Conservation (phyloP, 352 stramenopile species). For the Aphanomyces euteiches region DNA sequence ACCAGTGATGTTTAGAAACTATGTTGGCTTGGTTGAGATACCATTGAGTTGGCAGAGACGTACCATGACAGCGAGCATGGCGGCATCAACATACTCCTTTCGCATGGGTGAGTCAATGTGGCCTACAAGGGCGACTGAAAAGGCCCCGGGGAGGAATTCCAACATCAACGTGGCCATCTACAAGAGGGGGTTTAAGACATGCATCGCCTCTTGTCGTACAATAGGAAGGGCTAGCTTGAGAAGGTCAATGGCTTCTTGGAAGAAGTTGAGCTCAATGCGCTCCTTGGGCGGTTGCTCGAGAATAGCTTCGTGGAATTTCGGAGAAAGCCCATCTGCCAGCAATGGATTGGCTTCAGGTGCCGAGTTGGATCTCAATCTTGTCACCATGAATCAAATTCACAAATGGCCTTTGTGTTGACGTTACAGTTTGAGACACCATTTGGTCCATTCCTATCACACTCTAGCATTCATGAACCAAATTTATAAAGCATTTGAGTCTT, state of each 20-base stretch:
- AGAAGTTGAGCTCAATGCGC: not conserved
- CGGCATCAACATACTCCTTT: conserved; percentile 64
- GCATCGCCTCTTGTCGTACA: not conserved
- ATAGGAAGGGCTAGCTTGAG: conserved; percentile 21
- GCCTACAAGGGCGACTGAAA: conserved; percentile 54
- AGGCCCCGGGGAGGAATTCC: conserved; percentile 20
- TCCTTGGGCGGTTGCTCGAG: not conserved
- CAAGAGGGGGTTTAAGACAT: not conserved
- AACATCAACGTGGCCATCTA: conserved; percentile 21
- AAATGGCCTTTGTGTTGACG: too few species aligned
- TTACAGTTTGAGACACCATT: too few species aligned
- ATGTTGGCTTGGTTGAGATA: conserved; percentile 6
- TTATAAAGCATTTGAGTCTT: too few species aligned
- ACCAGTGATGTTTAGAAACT: conserved; percentile 72
- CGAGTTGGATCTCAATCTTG: too few species aligned
- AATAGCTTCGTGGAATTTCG: too few species aligned
- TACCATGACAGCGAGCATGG: conserved; percentile 68
- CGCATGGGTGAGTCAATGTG: conserved; percentile 51
- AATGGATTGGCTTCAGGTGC: too few species aligned
- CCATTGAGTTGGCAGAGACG: not conserved
- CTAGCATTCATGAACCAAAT: too few species aligned
- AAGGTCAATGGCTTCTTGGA: conserved; percentile 3
- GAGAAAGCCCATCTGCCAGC: too few species aligned
- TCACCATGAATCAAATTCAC: too few species aligned
- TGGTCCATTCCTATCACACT: too few species aligned